Evolutionary conservation across 345 rosid species (phyloP).

Genomic region (Boechera stricta): DNA sequence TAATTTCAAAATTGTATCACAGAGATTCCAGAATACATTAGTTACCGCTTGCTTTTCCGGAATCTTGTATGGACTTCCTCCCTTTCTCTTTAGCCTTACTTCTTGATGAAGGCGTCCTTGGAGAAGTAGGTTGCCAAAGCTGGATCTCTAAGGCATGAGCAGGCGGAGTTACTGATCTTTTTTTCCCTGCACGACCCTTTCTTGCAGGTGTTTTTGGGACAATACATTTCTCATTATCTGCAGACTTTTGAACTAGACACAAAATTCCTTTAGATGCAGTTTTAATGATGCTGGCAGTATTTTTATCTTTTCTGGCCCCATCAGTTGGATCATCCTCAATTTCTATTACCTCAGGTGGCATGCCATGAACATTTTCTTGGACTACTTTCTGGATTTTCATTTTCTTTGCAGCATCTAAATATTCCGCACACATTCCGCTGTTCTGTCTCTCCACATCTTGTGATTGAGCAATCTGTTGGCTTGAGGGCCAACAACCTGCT

Average conservation of each 20-base stretch:
- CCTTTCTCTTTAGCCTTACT: conserved; percentile 44
- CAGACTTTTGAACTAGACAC: conserved; percentile 37
- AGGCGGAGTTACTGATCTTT: conserved; percentile 31
- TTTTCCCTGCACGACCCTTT: conserved; percentile 40
- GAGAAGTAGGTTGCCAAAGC: conserved; percentile 31
- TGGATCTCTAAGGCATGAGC: conserved; percentile 42
- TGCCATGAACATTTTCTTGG: conserved; percentile 28
- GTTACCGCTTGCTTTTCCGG: conserved; percentile 53
- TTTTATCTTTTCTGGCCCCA: conserved; percentile 35
- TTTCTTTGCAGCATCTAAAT: conserved; percentile 50
- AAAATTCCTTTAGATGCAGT: conserved; percentile 31
- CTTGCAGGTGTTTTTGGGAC: conserved; percentile 48
- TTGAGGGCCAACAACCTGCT: conserved; percentile 33
- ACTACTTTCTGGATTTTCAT: conserved; percentile 49
- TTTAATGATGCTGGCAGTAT: conserved; percentile 31
- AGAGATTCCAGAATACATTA: conserved; percentile 32
- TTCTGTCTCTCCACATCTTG: conserved; percentile 36
- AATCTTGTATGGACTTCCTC: conserved; percentile 33
- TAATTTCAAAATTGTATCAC: conserved; percentile 33
- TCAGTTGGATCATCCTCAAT: conserved; percentile 43
- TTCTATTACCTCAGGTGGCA: conserved; percentile 36
- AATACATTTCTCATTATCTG: conserved; percentile 31
- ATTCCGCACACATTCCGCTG: conserved; percentile 22
- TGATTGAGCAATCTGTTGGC: conserved; percentile 25
- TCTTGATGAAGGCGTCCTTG: conserved; percentile 42